Evolutionary conservation across 805 yeast genomes (phyloP).

Genomic region (Candida nemodendra): DNA sequence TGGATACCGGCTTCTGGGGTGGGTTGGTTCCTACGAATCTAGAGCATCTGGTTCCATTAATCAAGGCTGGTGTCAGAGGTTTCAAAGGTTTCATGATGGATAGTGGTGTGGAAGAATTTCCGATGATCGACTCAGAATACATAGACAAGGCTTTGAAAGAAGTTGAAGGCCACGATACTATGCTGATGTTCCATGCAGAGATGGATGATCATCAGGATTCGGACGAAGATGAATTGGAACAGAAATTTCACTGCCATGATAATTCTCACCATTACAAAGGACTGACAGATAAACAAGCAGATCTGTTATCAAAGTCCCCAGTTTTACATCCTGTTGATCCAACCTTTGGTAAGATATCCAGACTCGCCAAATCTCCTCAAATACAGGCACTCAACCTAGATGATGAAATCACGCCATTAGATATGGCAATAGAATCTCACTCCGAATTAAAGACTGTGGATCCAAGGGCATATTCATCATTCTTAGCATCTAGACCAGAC

Average conservation of each 20-base stretch:
- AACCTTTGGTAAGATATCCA: slow-evolving; percentile 44
- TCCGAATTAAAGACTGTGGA: slow-evolving; percentile 43
- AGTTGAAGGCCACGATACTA: slow-evolving; percentile 62
- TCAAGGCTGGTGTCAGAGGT: slow-evolving; percentile 86
- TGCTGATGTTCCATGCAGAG: slow-evolving; percentile 93
- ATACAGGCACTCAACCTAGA: slow-evolving; percentile 17
- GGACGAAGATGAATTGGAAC: slow-evolving; percentile 33
- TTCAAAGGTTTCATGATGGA: slow-evolving; percentile 92
- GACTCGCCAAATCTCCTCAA: slow-evolving; percentile 36
- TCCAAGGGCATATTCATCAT: slow-evolving; percentile 67
- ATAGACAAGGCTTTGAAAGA: slow-evolving; percentile 63
- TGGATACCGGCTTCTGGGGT: slow-evolving; percentile 96
- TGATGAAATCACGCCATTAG: slow-evolving; percentile 27
- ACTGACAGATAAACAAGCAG: slow-evolving; percentile 50
- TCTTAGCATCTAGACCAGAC: slow-evolving; percentile 85
- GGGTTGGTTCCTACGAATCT: slow-evolving; percentile 83
- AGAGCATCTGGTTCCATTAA: slow-evolving; percentile 67
- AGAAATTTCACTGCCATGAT: slow-evolving; percentile 39
- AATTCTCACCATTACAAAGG: slow-evolving; percentile 33
- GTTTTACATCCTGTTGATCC: slow-evolving; percentile 60
- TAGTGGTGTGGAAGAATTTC: slow-evolving; percentile 96
- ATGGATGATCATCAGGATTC: slow-evolving; percentile 41
- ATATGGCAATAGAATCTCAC: slow-evolving; percentile 18
- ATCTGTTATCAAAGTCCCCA: slow-evolving; percentile 55
- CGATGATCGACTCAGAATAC: slow-evolving; percentile 66